Percentiles rank a stretch among this genome's conserved stretches.
Conservation (phyloP, 75 land plant genomes). For the Chamaecyparis obtusa region DNA sequence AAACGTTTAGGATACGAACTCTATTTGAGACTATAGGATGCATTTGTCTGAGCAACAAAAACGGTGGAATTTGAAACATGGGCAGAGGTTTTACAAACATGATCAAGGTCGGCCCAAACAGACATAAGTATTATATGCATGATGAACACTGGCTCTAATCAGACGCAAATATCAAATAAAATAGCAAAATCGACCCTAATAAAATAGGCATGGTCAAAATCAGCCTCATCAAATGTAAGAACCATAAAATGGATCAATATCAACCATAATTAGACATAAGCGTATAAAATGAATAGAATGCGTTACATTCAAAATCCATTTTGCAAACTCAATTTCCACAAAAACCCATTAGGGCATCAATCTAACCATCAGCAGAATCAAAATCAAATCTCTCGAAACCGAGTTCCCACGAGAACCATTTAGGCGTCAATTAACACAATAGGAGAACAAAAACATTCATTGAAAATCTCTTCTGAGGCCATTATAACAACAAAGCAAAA, state of each 20-base stretch:
- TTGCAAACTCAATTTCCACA: neutral
- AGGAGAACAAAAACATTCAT: neutral
- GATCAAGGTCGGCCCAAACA: neutral
- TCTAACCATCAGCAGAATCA: neutral
- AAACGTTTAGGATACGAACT: neutral
- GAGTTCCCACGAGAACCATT: neutral
- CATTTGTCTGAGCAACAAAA: neutral
- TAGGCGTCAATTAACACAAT: neutral
- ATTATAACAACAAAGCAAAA: neutral
- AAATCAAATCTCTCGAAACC: neutral
- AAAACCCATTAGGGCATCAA: neutral
- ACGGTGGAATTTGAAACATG: neutral
- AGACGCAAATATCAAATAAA: too few relatives aligned
- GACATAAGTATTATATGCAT: neutral
- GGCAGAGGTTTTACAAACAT: neutral
- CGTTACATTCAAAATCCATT: neutral
- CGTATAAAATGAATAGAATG: neutral
- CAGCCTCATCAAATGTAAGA: neutral
- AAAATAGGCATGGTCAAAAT: neutral
- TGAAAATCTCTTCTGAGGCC: neutral
- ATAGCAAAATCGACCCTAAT: too few relatives aligned
- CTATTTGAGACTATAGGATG: neutral
- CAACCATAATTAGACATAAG: neutral
- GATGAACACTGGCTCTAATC: neutral
- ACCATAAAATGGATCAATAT: neutral